A percentile compares a stretch with the other conserved stretches of the same genome.
phyloP scores from a whole-genome alignment of 2,329 filamentous ascomycete genomes.

The Phialophora expanda region DNA sequence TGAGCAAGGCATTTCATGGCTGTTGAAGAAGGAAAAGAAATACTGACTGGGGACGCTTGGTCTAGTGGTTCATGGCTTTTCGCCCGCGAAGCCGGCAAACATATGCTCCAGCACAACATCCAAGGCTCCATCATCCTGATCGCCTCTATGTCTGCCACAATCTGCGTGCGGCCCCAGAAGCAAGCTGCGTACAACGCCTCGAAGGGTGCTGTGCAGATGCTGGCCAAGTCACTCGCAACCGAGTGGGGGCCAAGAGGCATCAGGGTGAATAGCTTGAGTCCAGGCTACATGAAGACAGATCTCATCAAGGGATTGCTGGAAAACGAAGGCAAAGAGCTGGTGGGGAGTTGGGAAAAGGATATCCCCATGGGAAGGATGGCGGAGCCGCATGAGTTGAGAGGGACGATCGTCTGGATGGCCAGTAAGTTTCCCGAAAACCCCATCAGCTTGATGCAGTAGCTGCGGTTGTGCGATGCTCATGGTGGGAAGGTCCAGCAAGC shows the following conservation, averaged over 20 bases:
- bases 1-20: slow-evolving; percentile 27
- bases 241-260: slow-evolving; percentile 48
- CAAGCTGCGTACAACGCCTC: slow-evolving; percentile 47
- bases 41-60: not conserved
- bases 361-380: slow-evolving; percentile 46
- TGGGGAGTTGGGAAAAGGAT: slow-evolving; percentile 46
- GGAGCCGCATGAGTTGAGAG: slow-evolving; percentile 48
- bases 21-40: not conserved
- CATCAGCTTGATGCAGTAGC: not conserved
- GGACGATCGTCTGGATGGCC: slow-evolving; percentile 44
- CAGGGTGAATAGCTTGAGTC: slow-evolving; percentile 49
- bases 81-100: slow-evolving; percentile 75
- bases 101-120: slow-evolving; percentile 45
- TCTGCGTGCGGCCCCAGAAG: slow-evolving; percentile 47
- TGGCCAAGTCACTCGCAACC: slow-evolving; percentile 42
- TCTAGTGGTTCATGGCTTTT: slow-evolving; percentile 79
- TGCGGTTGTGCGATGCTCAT: not conserved
- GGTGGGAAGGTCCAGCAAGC: not conserved
- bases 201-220: slow-evolving; percentile 39
- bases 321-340: slow-evolving; percentile 47
- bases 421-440: slow-evolving; percentile 28
- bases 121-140: slow-evolving; percentile 40
- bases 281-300: slow-evolving; percentile 46
- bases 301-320: slow-evolving; percentile 44
- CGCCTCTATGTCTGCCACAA: slow-evolving; percentile 43